Base-by-base conservation (phyloP, 176 grass and related monocot genomes). In the Stipa capillata region DNA sequence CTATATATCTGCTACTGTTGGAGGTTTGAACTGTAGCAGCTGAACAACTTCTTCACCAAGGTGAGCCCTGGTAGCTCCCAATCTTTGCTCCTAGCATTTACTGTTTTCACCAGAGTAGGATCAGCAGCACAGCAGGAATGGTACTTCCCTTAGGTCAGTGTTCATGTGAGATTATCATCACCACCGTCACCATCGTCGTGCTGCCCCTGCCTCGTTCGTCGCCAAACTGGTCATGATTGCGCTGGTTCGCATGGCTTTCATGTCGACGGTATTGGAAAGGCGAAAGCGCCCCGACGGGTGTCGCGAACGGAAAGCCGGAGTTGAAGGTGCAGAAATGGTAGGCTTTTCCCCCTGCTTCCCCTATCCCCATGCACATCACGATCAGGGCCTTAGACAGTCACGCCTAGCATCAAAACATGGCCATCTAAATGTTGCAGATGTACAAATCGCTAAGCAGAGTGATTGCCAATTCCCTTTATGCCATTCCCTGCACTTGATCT, bases 161-260 rank as follows among this genome's bases (percentile, higher is more conserved):
- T 79, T 85, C 66, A 79, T 73, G 76, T 51, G 36, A 48, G 49
- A 23, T n/a, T 50, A 37, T 51, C 52, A 69, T 75, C 43, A 76
- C 44, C 67, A 48, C 74, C 40, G 42, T 69, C 52, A 11, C 75
- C 16, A 29, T 36, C 66, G 40, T n/a, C 61, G 70, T 66, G 52
- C 17, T 33, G 24, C 24, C 7, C 65, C 64, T 44, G 53, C 35
- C 35, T 45, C 13, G 18, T 35, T 31, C 60, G 48, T 39, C 40
- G 81, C 72, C 32, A 18, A 40, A 53, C 8, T 31, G 44, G 33
- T 57, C 67, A 86, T 80, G 84, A 79, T 79, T 72, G 76, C 68
- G n/a, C 32, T 56, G 55, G 66, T 24, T 74, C 72, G 27, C 72
- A 57, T 56, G 51, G 34, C 69, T n/a, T 18, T 75, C 72, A 8